These are phyloP conservation scores for Letharia lupina DNA, from an alignment of 495 filamentous ascomycete genomes.

Conservation along the genomic window DNA sequence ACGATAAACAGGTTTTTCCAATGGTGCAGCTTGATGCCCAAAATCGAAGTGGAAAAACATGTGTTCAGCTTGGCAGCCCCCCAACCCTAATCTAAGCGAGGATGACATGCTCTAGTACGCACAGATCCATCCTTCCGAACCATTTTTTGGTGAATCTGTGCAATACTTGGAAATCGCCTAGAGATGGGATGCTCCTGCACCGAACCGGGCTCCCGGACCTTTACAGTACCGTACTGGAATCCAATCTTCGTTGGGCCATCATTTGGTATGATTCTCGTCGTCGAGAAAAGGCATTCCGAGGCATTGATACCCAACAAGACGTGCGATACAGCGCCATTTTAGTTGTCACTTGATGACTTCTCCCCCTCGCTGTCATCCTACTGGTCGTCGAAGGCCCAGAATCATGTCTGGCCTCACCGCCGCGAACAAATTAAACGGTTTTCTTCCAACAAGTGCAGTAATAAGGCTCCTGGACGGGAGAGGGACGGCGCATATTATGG, in stretches of 20 bases:
- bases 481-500: not conserved
- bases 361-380: not conserved
- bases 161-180: not conserved
- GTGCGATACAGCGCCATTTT: not conserved
- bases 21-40: not conserved
- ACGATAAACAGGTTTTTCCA: not conserved
- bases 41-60: not conserved
- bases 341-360: not conserved
- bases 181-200: not conserved
- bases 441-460: not conserved
- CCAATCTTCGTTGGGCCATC: not conserved
- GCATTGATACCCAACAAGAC: not conserved
- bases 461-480: not conserved
- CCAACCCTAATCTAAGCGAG: slow-evolving; percentile 2
- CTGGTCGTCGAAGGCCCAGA: not conserved
- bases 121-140: not conserved
- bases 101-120: slow-evolving; percentile 4
- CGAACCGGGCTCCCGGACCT: not conserved
- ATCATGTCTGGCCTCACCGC: not conserved
- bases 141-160: not conserved
- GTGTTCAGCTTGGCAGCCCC: not conserved
- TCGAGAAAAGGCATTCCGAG: not conserved
- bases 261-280: not conserved
- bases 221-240: not conserved
- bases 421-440: not conserved